These are phyloP conservation scores for Caryopteris hybrid DNA, from an alignment of 305 asterid genomes.

Conservation along the genomic window DNA sequence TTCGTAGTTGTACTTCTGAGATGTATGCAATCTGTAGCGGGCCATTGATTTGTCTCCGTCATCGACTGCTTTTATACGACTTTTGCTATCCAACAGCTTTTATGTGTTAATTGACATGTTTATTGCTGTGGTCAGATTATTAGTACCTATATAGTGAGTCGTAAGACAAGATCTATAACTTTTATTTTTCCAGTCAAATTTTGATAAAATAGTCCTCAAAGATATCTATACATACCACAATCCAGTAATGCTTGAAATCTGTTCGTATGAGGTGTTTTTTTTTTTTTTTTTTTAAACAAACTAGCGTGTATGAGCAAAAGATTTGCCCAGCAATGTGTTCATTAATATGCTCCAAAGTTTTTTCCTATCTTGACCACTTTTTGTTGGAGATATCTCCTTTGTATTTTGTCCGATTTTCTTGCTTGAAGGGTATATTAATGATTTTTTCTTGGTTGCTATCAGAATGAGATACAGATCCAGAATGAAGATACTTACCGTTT, in stretches of 20 bases:
- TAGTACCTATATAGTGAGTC: neutral
- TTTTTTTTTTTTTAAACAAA: neutral
- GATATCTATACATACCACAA: neutral
- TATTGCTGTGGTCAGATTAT: neutral
- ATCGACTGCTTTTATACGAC: too few species aligned
- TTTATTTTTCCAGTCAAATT: neutral
- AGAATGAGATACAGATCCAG: constrained; percentile 90
- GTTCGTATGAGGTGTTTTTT: neutral
- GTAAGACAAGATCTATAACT: neutral
- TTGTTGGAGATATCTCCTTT: neutral
- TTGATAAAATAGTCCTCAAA: neutral
- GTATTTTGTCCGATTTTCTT: neutral
- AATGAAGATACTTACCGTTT: constrained; percentile 78
- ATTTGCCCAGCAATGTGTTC: neutral
- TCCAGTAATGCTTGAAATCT: neutral
- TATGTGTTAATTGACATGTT: neutral
- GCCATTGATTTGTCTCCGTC: too few species aligned
- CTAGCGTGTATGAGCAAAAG: neutral
- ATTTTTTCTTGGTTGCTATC: constrained; percentile 35
- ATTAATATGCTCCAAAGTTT: neutral
- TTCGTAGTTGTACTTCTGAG: too few species aligned
- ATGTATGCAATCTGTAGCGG: too few species aligned
- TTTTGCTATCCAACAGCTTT: too few species aligned
- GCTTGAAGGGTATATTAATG: neutral
- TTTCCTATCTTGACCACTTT: neutral